A percentile compares a stretch with the other conserved stretches of the same genome.
phyloP scores from a whole-genome alignment of 306 rosid species.

The Vigna mungo region DNA sequence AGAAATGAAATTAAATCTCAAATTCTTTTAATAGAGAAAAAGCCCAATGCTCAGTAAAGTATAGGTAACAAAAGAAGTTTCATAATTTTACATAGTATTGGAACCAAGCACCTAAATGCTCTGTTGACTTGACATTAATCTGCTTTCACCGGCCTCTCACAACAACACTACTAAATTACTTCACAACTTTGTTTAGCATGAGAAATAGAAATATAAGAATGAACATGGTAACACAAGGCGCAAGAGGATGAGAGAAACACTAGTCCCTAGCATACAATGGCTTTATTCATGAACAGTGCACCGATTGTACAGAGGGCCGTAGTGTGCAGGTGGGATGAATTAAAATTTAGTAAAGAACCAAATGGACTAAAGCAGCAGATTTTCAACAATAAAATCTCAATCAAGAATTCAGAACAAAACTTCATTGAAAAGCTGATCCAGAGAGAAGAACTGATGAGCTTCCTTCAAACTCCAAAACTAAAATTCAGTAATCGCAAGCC shows the following conservation, averaged over 20 bases:
- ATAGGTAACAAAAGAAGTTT: neutral
- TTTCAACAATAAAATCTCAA: neutral
- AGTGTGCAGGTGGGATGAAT: neutral
- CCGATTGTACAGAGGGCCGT: too few species aligned
- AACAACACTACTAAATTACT: neutral
- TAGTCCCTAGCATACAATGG: neutral
- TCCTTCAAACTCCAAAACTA: neutral
- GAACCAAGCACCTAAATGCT: neutral
- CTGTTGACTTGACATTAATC: neutral
- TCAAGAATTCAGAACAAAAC: neutral
- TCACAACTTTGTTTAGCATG: neutral
- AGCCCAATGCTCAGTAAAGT: neutral
- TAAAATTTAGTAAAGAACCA: neutral
- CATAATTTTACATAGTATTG: neutral
- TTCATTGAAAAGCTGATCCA: neutral
- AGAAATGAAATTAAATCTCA: neutral
- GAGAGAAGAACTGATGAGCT: neutral
- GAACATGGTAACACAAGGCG: neutral
- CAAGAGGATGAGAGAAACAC: neutral
- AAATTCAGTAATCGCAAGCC: neutral
- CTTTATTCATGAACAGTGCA: neutral
- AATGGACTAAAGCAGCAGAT: neutral
- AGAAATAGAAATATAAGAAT: neutral
- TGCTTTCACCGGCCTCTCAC: too few species aligned
- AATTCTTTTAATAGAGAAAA: neutral